Evolutionary conservation across 2,329 filamentous ascomycete genomes (phyloP).

Genomic region (Uncinocarpus reesii): DNA sequence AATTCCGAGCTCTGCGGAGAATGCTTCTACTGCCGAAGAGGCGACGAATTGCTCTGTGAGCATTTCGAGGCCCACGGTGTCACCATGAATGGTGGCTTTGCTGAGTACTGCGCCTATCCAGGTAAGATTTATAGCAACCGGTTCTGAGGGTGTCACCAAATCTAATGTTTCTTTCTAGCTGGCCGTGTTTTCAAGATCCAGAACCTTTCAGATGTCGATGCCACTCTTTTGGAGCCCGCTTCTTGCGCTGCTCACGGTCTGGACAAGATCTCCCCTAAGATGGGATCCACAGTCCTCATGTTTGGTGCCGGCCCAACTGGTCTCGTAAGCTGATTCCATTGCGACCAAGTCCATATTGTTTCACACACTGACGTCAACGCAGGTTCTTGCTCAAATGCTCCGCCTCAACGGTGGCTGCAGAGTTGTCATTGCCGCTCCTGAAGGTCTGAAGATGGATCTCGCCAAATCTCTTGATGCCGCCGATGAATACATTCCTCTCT

Average conservation of each 20-base stretch:
- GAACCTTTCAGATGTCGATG: conserved; percentile 55
- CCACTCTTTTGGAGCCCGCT: conserved; percentile 57
- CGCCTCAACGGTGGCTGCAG: conserved; percentile 57
- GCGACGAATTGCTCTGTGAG: conserved; percentile 58
- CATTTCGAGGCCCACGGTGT: conserved; percentile 54
- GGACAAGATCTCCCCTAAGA: conserved; percentile 57
- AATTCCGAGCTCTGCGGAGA: conserved; percentile 54
- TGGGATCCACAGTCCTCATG: conserved; percentile 54
- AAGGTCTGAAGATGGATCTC: conserved; percentile 60
- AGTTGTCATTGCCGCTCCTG: conserved; percentile 58
- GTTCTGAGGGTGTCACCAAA: background rate
- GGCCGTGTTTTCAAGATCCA: conserved; percentile 55
- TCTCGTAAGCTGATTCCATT: conserved; percentile 30
- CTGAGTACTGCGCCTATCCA: conserved; percentile 54
- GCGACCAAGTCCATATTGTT: background rate
- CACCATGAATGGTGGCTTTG: conserved; percentile 57
- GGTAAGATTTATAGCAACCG: conserved; percentile 17
- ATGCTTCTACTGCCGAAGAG: conserved; percentile 64
- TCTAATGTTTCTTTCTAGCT: conserved; percentile 24
- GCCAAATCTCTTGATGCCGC: conserved; percentile 43
- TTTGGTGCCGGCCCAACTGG: conserved; percentile 60
- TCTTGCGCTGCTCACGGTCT: conserved; percentile 59
- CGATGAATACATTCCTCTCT: conserved; percentile 41
- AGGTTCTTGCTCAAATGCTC: conserved; percentile 51
- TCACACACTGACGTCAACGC: background rate